phyloP scores from a whole-genome alignment of 768 basidiomycete species.

The Lentinula aciculospora region DNA sequence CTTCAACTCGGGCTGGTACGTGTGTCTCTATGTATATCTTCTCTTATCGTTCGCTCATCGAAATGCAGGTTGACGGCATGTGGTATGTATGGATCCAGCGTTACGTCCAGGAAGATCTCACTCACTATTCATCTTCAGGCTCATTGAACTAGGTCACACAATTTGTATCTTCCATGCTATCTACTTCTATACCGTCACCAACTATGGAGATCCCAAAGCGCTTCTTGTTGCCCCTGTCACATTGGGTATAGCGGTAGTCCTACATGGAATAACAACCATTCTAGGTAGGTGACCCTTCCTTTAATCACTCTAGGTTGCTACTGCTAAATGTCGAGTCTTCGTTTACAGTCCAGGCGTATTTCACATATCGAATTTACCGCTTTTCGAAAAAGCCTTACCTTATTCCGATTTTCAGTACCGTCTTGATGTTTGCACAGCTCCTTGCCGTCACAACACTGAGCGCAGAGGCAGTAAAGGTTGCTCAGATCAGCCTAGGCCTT shows the following conservation, averaged over 20 bases:
- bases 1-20: constrained; percentile 1
- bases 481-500: background rate
- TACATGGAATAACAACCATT: background rate
- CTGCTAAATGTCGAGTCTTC: background rate
- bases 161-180: constrained; percentile 2
- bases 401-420: background rate
- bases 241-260: background rate
- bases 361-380: constrained; percentile 1
- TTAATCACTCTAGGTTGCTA: background rate
- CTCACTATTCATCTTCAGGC: background rate
- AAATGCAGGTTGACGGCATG: background rate
- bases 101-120: background rate
- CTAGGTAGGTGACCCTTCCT: background rate
- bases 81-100: background rate
- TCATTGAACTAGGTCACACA: constrained; percentile 1
- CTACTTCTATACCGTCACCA: constrained; percentile 2
- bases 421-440: constrained; percentile 4
- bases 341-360: constrained; percentile 1
- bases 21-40: background rate
- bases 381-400: background rate
- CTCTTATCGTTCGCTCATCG: background rate
- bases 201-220: constrained; percentile 1
- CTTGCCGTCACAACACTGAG: background rate
- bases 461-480: background rate
- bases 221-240: background rate